phyloP scores from a whole-genome alignment of 1,284 basidiomycete species.

The Lentinula novae-zelandiae region DNA sequence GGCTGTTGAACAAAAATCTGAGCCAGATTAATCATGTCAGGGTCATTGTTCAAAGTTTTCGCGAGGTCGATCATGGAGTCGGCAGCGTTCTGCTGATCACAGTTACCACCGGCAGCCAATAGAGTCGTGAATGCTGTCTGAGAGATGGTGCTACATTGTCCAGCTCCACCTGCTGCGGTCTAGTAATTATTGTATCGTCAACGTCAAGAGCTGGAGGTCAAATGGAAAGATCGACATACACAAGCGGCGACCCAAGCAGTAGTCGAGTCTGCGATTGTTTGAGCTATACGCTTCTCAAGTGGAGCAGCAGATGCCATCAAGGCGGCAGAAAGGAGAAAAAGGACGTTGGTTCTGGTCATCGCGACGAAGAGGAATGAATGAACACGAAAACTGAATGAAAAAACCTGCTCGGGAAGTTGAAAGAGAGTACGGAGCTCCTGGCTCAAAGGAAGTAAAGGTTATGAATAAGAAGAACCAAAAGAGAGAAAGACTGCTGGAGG shows the following conservation, averaged over 20 bases:
- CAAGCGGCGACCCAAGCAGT: slow-evolving; percentile 42
- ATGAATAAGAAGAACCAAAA: slow-evolving; percentile 1
- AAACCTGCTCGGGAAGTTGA: neutral
- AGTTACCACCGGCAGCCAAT: slow-evolving; percentile 23
- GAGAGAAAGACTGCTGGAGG: neutral
- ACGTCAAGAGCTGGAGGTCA: neutral
- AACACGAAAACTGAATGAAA: slow-evolving; percentile 5
- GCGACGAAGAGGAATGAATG: neutral
- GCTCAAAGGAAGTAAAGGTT: slow-evolving; percentile 8
- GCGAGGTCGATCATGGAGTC: slow-evolving; percentile 29
- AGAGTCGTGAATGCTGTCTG: slow-evolving; percentile 21
- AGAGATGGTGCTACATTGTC: slow-evolving; percentile 21
- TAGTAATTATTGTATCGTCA: slow-evolving; percentile 11
- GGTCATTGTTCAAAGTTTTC: slow-evolving; percentile 24
- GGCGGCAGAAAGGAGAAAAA: slow-evolving; percentile 27
- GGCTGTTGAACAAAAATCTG: slow-evolving; percentile 55
- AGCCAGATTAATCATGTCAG: slow-evolving; percentile 27
- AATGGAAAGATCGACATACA: slow-evolving; percentile 24
- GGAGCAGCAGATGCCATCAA: slow-evolving; percentile 28
- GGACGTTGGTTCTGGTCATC: slow-evolving; percentile 20
- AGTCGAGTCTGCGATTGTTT: slow-evolving; percentile 37
- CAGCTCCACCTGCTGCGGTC: slow-evolving; percentile 31
- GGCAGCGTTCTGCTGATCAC: slow-evolving; percentile 29
- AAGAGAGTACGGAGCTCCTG: slow-evolving; percentile 10
- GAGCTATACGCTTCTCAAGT: slow-evolving; percentile 40